Evolutionary conservation across 768 basidiomycete species (phyloP), one percentile per base, ranked within the genome.

Genomic region (Mycena amicta): DNA sequence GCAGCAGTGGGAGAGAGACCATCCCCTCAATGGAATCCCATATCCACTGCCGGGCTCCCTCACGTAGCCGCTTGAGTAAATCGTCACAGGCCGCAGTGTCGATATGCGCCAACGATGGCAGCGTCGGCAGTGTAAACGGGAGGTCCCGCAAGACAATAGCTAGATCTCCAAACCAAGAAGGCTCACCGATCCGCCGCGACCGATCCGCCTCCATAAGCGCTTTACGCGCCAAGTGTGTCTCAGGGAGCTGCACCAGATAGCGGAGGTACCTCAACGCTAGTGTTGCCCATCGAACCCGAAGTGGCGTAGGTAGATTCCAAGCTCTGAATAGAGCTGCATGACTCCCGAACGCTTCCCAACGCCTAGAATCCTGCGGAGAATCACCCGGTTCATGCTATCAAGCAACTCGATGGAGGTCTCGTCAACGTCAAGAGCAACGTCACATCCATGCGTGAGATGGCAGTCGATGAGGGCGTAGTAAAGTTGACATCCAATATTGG

Each of bases 381-480:
- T 67, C 15, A 26, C 30, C 20, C 27, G 29, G 39, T 70, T 69
- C 5, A 68, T 57, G 11, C 46, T 43, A 29, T 63, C 46, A 2
- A 67, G 61, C 16, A n/a, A 25, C 3, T 13, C 33, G 1, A 68
- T 23, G 18, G 26, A 27, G 18, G 29, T 39, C 6, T 33, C 30
- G 13, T 50, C 39, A 8, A 50, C 52, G 52, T 70, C 66, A 2
- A 59, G 50, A 20, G 50, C 28, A 11, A 70, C 50, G 33, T 70
- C 66, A 20, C 62, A 66, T 4, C 66, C 66, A 13, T 63, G 62
- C 1, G 53, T 66, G 8, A 68, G 59, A 52, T 67, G 69, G 16
- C 62, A 61, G 52, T 70, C 69, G 0, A 70, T 57, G 0, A 55
- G 59, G 1, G 62, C 66, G 52, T 60, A 66, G 52, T 65, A 68